These are phyloP conservation scores for Lachnellula hyalina DNA, from an alignment of 2,329 filamentous ascomycete species.

Conservation along the genomic window DNA sequence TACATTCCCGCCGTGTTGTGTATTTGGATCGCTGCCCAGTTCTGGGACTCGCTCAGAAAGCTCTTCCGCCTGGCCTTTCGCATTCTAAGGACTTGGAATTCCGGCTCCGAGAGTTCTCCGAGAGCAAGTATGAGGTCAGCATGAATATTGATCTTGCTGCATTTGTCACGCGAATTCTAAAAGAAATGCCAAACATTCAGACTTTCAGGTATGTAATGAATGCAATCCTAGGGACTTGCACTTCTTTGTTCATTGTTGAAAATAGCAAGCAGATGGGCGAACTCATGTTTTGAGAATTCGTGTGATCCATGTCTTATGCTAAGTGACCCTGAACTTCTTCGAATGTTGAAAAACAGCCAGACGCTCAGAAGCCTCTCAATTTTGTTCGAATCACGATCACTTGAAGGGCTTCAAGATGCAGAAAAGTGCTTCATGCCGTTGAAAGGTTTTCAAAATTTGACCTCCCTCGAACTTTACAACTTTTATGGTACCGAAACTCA, in stretches of 20 bases:
- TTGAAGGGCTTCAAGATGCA: neutral
- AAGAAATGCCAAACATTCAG: constrained; percentile 8
- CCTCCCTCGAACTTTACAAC: constrained; percentile 9
- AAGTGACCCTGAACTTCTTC: constrained; percentile 1
- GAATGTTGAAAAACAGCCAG: neutral
- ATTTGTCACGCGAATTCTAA: constrained; percentile 5
- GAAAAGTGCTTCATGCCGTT: neutral
- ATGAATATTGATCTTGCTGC: constrained; percentile 3
- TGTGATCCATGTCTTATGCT: constrained; percentile 6
- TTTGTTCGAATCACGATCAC: neutral
- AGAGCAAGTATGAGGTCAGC: neutral
- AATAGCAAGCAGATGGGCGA: constrained; percentile 1
- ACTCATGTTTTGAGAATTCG: neutral
- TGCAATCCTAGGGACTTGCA: neutral
- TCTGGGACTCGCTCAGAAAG: neutral
- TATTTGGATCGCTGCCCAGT: neutral
- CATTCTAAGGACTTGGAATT: constrained; percentile 8
- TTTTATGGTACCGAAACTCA: neutral
- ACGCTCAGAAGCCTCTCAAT: neutral
- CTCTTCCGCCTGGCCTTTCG: neutral
- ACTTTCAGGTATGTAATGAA: constrained; percentile 4
- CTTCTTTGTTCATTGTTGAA: neutral
- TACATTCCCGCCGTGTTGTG: neutral
- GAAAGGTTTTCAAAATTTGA: constrained; percentile 7
- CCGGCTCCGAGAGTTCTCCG: neutral